Base-by-base conservation (phyloP, 352 stramenopile species). In the Phytophthora macrochlamydospora region DNA sequence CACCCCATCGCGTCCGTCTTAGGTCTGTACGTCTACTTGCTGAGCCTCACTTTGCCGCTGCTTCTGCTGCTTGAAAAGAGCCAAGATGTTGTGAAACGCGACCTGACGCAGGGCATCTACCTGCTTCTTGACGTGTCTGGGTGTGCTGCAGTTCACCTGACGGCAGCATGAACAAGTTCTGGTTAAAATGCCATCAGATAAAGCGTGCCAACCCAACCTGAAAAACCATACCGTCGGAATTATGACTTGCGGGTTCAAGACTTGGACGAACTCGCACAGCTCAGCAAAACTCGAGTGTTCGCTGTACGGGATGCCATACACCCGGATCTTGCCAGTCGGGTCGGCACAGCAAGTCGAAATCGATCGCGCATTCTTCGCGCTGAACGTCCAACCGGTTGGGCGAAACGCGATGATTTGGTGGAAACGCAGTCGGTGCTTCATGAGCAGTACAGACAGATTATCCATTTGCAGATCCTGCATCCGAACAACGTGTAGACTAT, bases 241-340 rank as follows among this genome's bases (percentile, higher is more conserved):
- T 56, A 98, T 98, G 42, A 76, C 75, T 7, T 83, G 77, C 3
- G 93, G 94, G 33, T 97, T 93, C 32, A 91, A 69, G 6, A 94
- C 76, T 73, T 88, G 90, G 24, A 93, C 70, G 65, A 98, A 99
- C 43, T 98, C 90, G 35, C 93, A 89, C 7, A 99, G 81, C 71
- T 99, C 97, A 4, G 85, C 85, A 71, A 98, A 99, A 65, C 87
- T 98, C 29, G 91, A 98, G 74, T 99, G 97, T 62, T 99, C 97
- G 62, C 90, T 98, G 80, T 99, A 99, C 3, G 97, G 97, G 40
- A 99, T 90, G 51, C 91, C 93, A 69, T 98, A 97, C 50, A 99
- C 88, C 33, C 73, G 84, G 48, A 98, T 83, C 37, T 85, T 89
- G n/a, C 88, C 91, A 43, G 77, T 91, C 24, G 78, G 77, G 55